Evolutionary conservation across 345 rosid genomes (phyloP).

Genomic region (Schrenkiella parvula): DNA sequence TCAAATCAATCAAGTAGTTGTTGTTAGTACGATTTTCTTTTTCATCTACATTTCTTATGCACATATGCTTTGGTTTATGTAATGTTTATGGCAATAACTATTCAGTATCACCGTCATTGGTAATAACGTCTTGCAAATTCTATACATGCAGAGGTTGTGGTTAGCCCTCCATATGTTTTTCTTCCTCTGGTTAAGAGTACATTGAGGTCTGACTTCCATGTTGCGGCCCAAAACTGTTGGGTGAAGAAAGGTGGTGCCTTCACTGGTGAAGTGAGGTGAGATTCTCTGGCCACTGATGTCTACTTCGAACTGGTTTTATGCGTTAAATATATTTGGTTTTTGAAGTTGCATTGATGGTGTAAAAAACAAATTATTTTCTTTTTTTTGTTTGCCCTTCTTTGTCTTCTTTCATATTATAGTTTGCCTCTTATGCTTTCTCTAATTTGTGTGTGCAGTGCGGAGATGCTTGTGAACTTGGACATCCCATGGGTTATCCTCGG

Average conservation of each 20-base stretch:
- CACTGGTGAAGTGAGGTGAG: slow-evolving; percentile 91
- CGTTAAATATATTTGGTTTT: neutral
- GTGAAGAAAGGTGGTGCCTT: slow-evolving; percentile 93
- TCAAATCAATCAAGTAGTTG: neutral
- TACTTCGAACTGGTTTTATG: neutral
- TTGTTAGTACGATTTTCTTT: neutral
- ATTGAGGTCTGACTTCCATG: slow-evolving; percentile 68
- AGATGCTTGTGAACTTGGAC: slow-evolving; percentile 79
- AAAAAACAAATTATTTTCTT: neutral
- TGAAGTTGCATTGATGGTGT: neutral
- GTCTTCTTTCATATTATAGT: neutral
- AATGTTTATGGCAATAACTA: neutral
- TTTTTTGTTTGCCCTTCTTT: neutral
- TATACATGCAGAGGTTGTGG: slow-evolving; percentile 63
- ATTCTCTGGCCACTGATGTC: neutral
- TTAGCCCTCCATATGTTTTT: slow-evolving; percentile 84
- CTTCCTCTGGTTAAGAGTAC: slow-evolving; percentile 61
- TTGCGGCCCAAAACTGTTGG: slow-evolving; percentile 97
- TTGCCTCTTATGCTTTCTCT: neutral
- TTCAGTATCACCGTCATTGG: neutral
- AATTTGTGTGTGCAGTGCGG: slow-evolving; percentile 52
- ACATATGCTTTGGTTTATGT: neutral
- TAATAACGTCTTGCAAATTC: neutral
- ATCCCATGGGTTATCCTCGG: slow-evolving; percentile 96
- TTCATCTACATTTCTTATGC: neutral